Conservation (phyloP, 2,329 filamentous ascomycete genomes). For the Bipolaris oryzae region DNA sequence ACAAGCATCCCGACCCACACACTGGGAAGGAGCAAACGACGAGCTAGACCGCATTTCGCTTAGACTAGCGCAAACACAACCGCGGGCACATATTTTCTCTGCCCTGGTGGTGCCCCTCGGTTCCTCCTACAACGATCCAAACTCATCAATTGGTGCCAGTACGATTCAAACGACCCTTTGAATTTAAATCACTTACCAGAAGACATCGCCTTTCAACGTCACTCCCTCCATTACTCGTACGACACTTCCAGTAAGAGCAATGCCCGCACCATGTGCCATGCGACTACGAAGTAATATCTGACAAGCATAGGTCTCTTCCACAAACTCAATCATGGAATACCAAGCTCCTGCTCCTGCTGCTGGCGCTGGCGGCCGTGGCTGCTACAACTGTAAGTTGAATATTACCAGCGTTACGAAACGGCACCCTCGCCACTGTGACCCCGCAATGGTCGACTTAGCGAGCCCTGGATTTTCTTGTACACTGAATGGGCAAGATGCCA, state of each 20-base stretch:
- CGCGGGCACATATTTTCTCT: conserved; percentile 21
- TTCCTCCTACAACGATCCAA: conserved; percentile 17
- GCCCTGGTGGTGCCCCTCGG: conserved; percentile 19
- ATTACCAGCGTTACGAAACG: background rate
- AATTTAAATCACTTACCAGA: conserved; percentile 14
- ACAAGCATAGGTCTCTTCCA: conserved; percentile 32
- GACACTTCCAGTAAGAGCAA: conserved; percentile 33
- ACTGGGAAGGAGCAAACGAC: conserved; percentile 10
- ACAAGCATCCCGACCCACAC: conserved; percentile 12
- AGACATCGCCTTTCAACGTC: conserved; percentile 26
- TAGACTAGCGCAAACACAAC: conserved; percentile 23
- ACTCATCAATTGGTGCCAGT: conserved; percentile 25
- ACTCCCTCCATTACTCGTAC: conserved; percentile 19
- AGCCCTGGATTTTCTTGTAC: background rate
- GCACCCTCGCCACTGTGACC: conserved; percentile 7
- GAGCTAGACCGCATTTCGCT: conserved; percentile 19
- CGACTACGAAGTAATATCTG: conserved; percentile 18
- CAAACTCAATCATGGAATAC: conserved; percentile 44
- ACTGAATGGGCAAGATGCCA: background rate
- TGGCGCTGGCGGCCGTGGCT: conserved; percentile 48
- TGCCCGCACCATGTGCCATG: conserved; percentile 3
- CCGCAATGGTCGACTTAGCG: background rate
- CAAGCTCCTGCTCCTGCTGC: conserved; percentile 41
- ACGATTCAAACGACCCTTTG: conserved; percentile 16
- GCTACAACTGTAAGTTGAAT: conserved; percentile 51